Evolutionary conservation across 768 basidiomycete species (phyloP).

Genomic region (Dioszegia hungarica): DNA sequence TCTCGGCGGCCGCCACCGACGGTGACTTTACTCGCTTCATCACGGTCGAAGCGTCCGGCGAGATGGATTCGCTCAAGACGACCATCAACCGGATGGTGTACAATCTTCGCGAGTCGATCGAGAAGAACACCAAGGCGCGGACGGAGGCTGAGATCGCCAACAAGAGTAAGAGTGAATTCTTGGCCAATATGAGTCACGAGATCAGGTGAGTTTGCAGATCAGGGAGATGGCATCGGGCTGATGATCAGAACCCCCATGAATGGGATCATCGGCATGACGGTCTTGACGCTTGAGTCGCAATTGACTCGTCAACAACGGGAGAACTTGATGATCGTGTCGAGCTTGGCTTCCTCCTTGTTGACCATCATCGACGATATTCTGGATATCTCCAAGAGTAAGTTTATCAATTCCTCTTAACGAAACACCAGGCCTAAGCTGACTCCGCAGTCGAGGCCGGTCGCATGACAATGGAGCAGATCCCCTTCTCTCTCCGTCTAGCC

Average conservation of each 20-base stretch:
- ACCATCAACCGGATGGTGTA: slow-evolving; percentile 87
- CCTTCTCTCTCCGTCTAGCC: slow-evolving; percentile 92
- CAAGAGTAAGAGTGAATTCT: slow-evolving; percentile 91
- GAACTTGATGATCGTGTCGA: slow-evolving; percentile 91
- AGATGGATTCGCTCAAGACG: slow-evolving; percentile 99
- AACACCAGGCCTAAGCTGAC: slow-evolving; percentile 18
- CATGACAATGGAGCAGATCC: slow-evolving; percentile 99
- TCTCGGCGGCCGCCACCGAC: slow-evolving; percentile 96
- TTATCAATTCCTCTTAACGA: background rate
- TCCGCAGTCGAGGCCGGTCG: slow-evolving; percentile 87
- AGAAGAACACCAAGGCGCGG: slow-evolving; percentile 96
- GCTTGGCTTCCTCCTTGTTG: slow-evolving; percentile 82
- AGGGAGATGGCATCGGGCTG: background rate
- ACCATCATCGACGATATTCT: slow-evolving; percentile 98
- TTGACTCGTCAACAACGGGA: slow-evolving; percentile 90
- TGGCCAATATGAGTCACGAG: slow-evolving; percentile 98
- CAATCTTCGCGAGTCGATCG: slow-evolving; percentile 90
- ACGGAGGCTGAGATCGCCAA: slow-evolving; percentile 98
- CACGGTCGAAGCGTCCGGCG: slow-evolving; percentile 95
- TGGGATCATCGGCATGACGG: slow-evolving; percentile 99
- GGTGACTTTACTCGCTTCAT: slow-evolving; percentile 99
- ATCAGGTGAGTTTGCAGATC: slow-evolving; percentile 62
- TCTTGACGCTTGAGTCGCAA: slow-evolving; percentile 92
- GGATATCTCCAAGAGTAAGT: slow-evolving; percentile 98
- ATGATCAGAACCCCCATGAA: slow-evolving; percentile 89